Evolutionary conservation across 169 alveolate species (phyloP).

Genomic region (Babesia caballi): DNA sequence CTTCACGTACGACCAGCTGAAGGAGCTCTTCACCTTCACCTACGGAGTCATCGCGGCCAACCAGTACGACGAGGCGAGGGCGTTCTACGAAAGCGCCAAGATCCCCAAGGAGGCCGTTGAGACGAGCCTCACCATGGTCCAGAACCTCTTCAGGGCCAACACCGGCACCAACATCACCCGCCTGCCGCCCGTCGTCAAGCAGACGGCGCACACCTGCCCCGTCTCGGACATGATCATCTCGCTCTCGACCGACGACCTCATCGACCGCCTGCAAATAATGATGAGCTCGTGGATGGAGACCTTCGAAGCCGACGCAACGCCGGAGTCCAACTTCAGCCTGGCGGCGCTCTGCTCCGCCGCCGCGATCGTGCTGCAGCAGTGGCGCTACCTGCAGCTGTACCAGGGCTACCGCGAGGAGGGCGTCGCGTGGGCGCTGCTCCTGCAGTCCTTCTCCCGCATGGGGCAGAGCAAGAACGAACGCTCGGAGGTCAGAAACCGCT

Average conservation of each 20-base stretch:
- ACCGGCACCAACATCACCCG: conserved; percentile 56
- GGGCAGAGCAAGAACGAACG: conserved; percentile 40
- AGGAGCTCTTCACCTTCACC: conserved; percentile 48
- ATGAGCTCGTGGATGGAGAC: conserved; percentile 8
- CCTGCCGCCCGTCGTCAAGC: conserved; percentile 57
- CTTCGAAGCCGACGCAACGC: background rate
- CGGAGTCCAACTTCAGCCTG: conserved; percentile 33
- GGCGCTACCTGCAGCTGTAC: conserved; percentile 45
- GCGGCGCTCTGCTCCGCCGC: conserved; percentile 57
- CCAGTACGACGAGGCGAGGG: conserved; percentile 37
- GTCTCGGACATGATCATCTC: conserved; percentile 58
- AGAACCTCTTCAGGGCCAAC: conserved; percentile 38
- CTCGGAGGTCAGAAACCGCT: conserved; percentile 13
- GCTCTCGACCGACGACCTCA: conserved; percentile 46
- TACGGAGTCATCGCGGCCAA: conserved; percentile 61
- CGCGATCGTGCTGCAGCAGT: conserved; percentile 48
- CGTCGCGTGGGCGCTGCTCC: conserved; percentile 38
- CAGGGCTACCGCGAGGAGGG: conserved; percentile 49
- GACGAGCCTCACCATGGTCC: conserved; percentile 25
- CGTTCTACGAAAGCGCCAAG: conserved; percentile 50
- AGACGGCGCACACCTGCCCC: conserved; percentile 42
- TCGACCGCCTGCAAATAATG: conserved; percentile 49
- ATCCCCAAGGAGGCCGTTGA: conserved; percentile 63
- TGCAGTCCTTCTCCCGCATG: conserved; percentile 56
- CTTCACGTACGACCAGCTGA: conserved; percentile 46